Evolutionary conservation across 345 rosid genomes (phyloP), one percentile per base, ranked within the genome.

Genomic region (Gossypium ekmanianum): DNA sequence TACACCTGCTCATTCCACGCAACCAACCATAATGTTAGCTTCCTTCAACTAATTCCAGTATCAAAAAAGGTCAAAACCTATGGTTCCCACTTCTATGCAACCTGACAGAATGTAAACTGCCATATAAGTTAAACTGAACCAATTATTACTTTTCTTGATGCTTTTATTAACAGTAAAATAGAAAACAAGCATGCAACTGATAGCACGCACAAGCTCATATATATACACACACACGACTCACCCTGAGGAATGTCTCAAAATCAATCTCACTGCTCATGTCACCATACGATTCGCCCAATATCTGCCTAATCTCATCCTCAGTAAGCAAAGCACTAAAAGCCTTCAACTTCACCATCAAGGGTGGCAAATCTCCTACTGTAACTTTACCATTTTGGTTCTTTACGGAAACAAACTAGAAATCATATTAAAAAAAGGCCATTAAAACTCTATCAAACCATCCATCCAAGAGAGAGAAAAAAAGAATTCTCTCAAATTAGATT

Each of bases 211-310:
- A 48, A 75, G 62, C 20, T 77, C 66, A 24, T 57, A 26, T 59
- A n/a, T 9, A 64, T 34, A 34, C 1, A 34, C 39, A 29, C 41
- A 3, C 52, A 71, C 73, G 72, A 63, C 79, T 82, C 75, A 92
- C 98, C 89, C 78, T 87, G 34, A 94, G 97, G 83, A 94, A 94
- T 71, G 81, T 86, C 82, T 94, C 94, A 76, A 94, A 94, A 72
- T 81, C 88, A 12, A 88, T 79, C 81, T 91, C 97, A 9, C 11
- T 62, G 67, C 74, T 77, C 70, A 58, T 61, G 77, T 86, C 91
- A 77, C 86, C 58, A 77, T 78, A 64, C 0, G 80, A 75, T 74
- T 89, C 90, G 0, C 76, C 64, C 69, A 94, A 76, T 17, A 88
- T 83, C 52, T 54, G 87, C 76, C 59, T 74, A 75, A 92, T 83